Conservation (phyloP, 176 grass and related monocot species). For the sorghum (Sorghum bicolor) region DNA sequence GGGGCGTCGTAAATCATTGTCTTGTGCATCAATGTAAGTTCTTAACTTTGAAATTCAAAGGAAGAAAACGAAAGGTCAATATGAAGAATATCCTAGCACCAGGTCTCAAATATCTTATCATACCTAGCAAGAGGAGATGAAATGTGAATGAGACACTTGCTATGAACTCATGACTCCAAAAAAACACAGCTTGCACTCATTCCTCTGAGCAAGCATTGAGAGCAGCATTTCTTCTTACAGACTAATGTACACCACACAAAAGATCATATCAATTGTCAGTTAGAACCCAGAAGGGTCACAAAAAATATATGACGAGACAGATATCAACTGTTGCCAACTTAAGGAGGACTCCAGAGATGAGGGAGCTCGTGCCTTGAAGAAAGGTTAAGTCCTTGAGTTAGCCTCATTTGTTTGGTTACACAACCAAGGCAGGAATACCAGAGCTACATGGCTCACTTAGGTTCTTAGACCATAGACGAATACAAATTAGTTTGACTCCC, state of each 20-base stretch:
- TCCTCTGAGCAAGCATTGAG: slow-evolving; percentile 2
- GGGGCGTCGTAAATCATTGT: background rate
- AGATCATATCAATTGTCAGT: background rate
- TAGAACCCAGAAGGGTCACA: background rate
- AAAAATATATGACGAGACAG: background rate
- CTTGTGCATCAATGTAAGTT: background rate
- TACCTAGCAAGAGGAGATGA: slow-evolving; percentile 20
- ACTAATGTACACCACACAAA: slow-evolving; percentile 3
- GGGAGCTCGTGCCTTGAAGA: background rate
- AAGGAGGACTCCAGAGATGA: background rate
- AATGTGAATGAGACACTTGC: slow-evolving; percentile 13
- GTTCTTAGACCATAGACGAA: background rate
- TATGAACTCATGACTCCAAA: slow-evolving; percentile 33
- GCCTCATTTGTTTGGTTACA: slow-evolving; percentile 3
- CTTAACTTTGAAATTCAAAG: background rate
- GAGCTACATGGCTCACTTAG: slow-evolving; percentile 3
- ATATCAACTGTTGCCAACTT: background rate
- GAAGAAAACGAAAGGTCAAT: slow-evolving; percentile 6
- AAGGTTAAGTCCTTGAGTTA: slow-evolving; percentile 18
- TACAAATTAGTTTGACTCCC: slow-evolving; percentile 6
- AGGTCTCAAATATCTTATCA: slow-evolving; percentile 19
- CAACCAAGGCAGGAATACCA: background rate
- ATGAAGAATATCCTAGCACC: background rate
- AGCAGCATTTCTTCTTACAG: slow-evolving; percentile 19
- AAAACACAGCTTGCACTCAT: background rate